Evolutionary conservation across 2,329 filamentous ascomycete genomes (phyloP), one percentile per base, ranked within the genome.

Genomic region (Lecanosticta acicola): DNA sequence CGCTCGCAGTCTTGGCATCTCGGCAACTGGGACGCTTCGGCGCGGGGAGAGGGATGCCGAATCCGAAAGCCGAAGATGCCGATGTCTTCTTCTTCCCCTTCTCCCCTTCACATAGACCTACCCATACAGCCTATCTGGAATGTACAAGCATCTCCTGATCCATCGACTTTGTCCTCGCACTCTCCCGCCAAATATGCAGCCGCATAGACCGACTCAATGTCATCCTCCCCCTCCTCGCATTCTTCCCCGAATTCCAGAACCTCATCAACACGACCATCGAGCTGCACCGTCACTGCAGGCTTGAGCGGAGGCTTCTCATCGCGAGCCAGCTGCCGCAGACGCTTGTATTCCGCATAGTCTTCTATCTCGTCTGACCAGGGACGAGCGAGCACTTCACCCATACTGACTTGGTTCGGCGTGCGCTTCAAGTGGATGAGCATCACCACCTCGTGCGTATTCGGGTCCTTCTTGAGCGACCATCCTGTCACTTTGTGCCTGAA

Each of bases 271-370:
- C 7, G 24, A 29, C 24, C 24, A 29, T 29, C 24, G 7, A 11
- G 5, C 24, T 29, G 24, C 11, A 29, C 24, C 24, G 5, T 5
- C 24, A 29, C 24, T 7, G 24, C 24, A 29, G 24, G 24, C 11
- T 29, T 29, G 7, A 29, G 11, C 11, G 5, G 7, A 11, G 24
- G 24, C 24, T 29, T 37, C 40, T 50, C 48, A 11, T 45, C 48
- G 18, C 35, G 43, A n/a, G 44, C 41, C 32, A 51, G 29, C 14
- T 41, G 42, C 40, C 60, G 60, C 5, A 71, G 48, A 1, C 69
- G 66, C 52, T 74, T 74, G 59, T 72, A 74, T 41, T 73, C 71
- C 3, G 55, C 51, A 45, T 74, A 75, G 43, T 75, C 72, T 48
- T 75, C 72, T 4, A 72, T 50, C 45, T 75, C 72, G 34, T 68